Percentiles rank a stretch among this genome's conserved stretches.
Evolutionary conservation across 2,329 filamentous ascomycete genomes (phyloP).

Genomic region (Ceratocystis diversiconidia): DNA sequence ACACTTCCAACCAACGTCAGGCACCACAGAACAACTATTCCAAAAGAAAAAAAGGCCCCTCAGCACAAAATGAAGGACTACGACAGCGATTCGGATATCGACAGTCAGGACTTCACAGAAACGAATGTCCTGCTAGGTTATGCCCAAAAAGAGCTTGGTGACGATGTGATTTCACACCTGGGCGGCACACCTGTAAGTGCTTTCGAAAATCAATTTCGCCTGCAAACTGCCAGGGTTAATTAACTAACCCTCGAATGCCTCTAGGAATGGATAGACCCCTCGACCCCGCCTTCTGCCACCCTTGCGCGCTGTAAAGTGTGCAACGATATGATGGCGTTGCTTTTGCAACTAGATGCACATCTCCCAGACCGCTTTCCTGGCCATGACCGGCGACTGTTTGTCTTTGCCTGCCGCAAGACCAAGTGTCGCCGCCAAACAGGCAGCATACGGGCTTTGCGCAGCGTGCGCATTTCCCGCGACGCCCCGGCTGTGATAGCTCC

Average conservation of each 20-base stretch:
- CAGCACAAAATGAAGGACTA: conserved; percentile 50
- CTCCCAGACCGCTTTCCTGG: conserved; percentile 73
- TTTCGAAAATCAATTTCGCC: not conserved
- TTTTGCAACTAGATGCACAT: conserved; percentile 84
- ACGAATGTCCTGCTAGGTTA: conserved; percentile 88
- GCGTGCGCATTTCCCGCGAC: conserved; percentile 42
- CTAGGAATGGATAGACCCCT: conserved; percentile 72
- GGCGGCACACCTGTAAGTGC: conserved; percentile 68
- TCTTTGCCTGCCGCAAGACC: conserved; percentile 68
- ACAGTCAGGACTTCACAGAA: conserved; percentile 54
- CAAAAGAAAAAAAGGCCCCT: not conserved
- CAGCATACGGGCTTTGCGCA: conserved; percentile 62
- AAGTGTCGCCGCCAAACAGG: conserved; percentile 70
- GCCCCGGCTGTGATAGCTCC: conserved; percentile 22
- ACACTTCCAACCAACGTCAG: conserved; percentile 1
- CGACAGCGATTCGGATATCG: conserved; percentile 71
- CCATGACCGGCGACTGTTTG: conserved; percentile 76
- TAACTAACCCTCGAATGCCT: conserved; percentile 1
- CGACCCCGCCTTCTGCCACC: conserved; percentile 55
- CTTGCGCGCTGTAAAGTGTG: conserved; percentile 80
- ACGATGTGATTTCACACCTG: conserved; percentile 75
- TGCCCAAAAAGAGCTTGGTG: conserved; percentile 61
- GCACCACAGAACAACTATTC: not conserved
- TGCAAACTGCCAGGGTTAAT: conserved; percentile 9
- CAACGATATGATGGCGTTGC: conserved; percentile 65